Evolutionary conservation across 129 eudicot species (phyloP), one percentile per base, ranked within the genome.

Genomic region (Deinandra increscens): DNA sequence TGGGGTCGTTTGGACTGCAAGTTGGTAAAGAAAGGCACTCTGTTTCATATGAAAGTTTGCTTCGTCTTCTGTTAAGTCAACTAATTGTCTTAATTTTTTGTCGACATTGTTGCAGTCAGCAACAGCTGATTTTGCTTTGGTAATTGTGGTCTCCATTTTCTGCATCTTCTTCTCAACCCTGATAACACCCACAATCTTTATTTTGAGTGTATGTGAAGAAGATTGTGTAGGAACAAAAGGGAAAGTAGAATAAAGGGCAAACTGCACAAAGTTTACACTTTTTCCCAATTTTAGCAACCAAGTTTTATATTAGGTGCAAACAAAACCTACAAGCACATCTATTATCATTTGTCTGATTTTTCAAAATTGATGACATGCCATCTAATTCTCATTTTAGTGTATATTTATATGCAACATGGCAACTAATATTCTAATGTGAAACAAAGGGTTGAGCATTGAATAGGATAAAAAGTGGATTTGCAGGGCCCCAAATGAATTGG

Each of bases 1-100:
- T 60, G 99, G 99, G 80, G 92, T 83, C 55, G 99, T 94, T 66
- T 87, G 96, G 56, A 94, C 97, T 20, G 96, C 88, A 80, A 94
- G 97, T 80, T 94, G 89, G 81, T 87, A 87, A 45, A 94, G 92
- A 80, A 87, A 89, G 67, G 99, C 93, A 80, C 99, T 89, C 73
- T 94, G 99, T 81, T 85, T 94, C 85, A 75, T 87, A 62, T 94
- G 99, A 60, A 94, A 94, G 71, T 82, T 89, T 58, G 99, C 88
- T 80, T 94, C 97, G 75, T 94, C 99, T 82, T 89, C 97, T 17
- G 97, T 94, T 63, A 94, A 69, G 76, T 94, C 97, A 29, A 87
- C 97, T 38, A 94, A 76, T 60, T 94, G 99, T 79, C 99, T 85
- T 62, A 94, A 84, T 78, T 94, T 94, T 78, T 89, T 94, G 68